Evolutionary conservation across 805 yeast genomes (phyloP), one percentile per base, ranked within the genome.

Genomic region (Ogataea salicorniae): DNA sequence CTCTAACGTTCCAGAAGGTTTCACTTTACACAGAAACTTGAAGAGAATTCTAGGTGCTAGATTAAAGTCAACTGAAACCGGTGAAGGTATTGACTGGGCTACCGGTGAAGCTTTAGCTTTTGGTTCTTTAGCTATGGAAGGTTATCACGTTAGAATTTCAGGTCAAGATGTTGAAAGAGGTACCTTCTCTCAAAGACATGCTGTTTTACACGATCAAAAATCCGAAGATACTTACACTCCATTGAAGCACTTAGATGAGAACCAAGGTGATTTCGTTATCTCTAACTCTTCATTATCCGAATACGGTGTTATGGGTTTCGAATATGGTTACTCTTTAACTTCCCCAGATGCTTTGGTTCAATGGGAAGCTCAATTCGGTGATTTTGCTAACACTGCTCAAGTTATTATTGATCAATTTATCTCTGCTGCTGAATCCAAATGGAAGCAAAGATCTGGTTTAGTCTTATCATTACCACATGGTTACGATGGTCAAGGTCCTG

Each of bases 91-190:
- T 56, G 99, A 94, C 71, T 94, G 98, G 99, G 85, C 99, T 42
- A 94, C 99, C 49, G 99, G 96, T 80, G 99, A 94, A 76, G 98
- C 98, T 42, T 81, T 94, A 60, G 99, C 99, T 17, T 92, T 84
- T 62, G 99, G 98, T 64, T 81, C 97, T 44, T 77, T 94, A 58
- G 84, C 84, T 46, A 68, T 83, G 63, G 99, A 94, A 73, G 99
- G 99, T 55, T 86, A 84, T 74, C 96, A 92, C 62, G 95, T 94
- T 51, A 87, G 99, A 77, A 86, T 94, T 44, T 87, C 97, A 41
- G 99, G 99, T 69, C 98, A 94, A 77, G 99, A 94, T 80, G 98
- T 94, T 57, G 99, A 94, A 80, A 90, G 99, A 82, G 99, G 99
- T 77, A 94, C 99, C 37, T 92, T 94, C 80, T 94, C 99, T 46